Evolutionary conservation across 83 land plant genomes (phyloP), one percentile per base, ranked within the genome.

Genomic region (Thuja plicata): DNA sequence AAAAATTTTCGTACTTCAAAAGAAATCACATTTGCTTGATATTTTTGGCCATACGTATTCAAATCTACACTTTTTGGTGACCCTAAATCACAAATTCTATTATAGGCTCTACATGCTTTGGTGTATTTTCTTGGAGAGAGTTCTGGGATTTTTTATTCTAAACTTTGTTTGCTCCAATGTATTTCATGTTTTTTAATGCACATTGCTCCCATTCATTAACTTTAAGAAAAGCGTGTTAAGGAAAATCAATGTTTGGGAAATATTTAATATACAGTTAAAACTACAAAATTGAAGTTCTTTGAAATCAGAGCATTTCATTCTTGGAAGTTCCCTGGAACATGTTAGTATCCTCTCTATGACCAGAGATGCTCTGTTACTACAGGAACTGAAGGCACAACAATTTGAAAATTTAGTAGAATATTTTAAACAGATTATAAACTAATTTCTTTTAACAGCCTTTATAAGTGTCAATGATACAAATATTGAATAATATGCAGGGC

Each of bases 401-500:
- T 66, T 66, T 30, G 73, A n/a, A 66, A 66, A 27, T 27, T 27
- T 13, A 32, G 35, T 34, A 76, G 19, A 76, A 76, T 32, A 11
- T 76, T 34, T 35, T 76, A 27, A 34, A 76, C 38, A 34, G 38
- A 32, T 34, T 34, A 74, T 32, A 8, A 27, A 30, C 10, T 13
- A 32, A 3, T 76, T 34, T 34, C 15, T 2, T 13, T 34, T 76
- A 35, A 13, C 34, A 15, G 17, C 6, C 0, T 76, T 76, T 32
- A 30, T 34, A 76, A 76, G 5, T 76, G 79, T 76, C 12, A 35
- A 76, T 76, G 79, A 76, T 11, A 76, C 17, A 27, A 24, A 66
- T 8, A 66, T 66, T 66, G 73, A 27, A 66, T 66, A 60, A 38
- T 24, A 35, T 43, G 71, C 87, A 86, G 87, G 88, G 99, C 99